A percentile compares a stretch with the other conserved stretches of the same genome.
Evolutionary conservation across 768 basidiomycete species (phyloP).

Genomic region (Mycena vitilis): DNA sequence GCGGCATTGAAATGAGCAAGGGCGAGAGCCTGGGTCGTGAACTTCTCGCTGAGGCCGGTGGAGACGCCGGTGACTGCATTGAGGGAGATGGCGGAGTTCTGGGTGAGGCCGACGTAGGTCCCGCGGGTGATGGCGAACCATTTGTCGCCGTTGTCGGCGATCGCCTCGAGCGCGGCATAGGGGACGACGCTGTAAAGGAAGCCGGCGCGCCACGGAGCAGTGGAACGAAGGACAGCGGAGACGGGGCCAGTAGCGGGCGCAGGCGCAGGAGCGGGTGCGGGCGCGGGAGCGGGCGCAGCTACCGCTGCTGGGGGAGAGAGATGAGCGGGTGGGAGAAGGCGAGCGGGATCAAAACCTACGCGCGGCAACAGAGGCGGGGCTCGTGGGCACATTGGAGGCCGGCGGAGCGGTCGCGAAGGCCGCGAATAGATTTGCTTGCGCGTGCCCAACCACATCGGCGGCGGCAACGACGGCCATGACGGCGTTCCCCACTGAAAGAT

Average conservation of each 20-base stretch:
- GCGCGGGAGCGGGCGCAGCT: too few relatives aligned
- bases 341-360: too few relatives aligned
- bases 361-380: too few relatives aligned
- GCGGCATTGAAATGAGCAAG: conserved; percentile 1
- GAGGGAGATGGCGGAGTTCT: not conserved
- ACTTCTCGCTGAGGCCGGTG: not conserved
- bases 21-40: not conserved
- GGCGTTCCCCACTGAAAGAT: too few relatives aligned
- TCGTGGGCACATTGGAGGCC: too few relatives aligned
- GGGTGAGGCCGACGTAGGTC: conserved; percentile 1
- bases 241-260: not conserved
- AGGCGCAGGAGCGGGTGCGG: not conserved
- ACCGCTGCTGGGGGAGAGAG: too few relatives aligned
- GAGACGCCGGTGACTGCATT: not conserved
- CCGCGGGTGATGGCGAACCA: conserved; percentile 11
- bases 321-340: too few relatives aligned
- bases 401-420: too few relatives aligned
- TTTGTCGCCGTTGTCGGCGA: not conserved
- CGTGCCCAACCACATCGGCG: too few relatives aligned
- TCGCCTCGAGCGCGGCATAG: not conserved
- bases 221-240: not conserved
- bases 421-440: too few relatives aligned
- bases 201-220: not conserved
- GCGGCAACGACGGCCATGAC: too few relatives aligned
- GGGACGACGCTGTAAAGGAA: not conserved